Percentiles rank a stretch among this genome's conserved stretches.
These are phyloP conservation scores for Bipolaris gigantea DNA, from an alignment of 2,329 filamentous ascomycete species.

Conservation along the genomic window DNA sequence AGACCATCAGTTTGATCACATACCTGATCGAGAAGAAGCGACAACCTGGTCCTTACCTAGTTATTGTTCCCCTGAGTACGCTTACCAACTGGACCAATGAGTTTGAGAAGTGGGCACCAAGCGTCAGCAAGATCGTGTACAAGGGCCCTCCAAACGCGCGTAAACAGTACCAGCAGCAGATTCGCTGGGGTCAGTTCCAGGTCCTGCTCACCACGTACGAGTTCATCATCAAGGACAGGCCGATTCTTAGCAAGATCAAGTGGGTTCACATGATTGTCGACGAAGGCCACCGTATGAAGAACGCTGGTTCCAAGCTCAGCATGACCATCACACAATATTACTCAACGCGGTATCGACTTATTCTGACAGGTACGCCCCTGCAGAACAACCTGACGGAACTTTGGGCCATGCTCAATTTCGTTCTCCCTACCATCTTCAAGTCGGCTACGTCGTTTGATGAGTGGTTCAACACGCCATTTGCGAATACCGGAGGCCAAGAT, in stretches of 20 bases:
- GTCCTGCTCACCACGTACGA: constrained; percentile 97
- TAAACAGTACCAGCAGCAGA: constrained; percentile 89
- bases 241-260: constrained; percentile 95
- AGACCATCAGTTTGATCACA: constrained; percentile 96
- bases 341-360: constrained; percentile 89
- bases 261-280: constrained; percentile 99
- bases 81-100: constrained; percentile 98
- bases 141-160: constrained; percentile 89
- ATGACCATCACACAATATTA: constrained; percentile 95
- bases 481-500: constrained; percentile 95
- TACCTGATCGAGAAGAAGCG: constrained; percentile 96
- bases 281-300: constrained; percentile 99
- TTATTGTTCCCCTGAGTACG: constrained; percentile 95
- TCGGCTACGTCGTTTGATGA: constrained; percentile 98
- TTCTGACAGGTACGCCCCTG: constrained; percentile 93
- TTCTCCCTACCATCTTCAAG: constrained; percentile 97
- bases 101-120: constrained; percentile 98
- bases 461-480: constrained; percentile 99
- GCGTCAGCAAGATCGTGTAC: constrained; percentile 85
- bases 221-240: constrained; percentile 98
- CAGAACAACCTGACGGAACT: constrained; percentile 96
- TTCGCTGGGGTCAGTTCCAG: constrained; percentile 93
- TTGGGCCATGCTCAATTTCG: constrained; percentile 98
- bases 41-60: constrained; percentile 88
- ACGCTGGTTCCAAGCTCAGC: constrained; percentile 92